These are phyloP conservation scores for Neoboletus brunneissimus DNA, from an alignment of 768 basidiomycete genomes.

Conservation along the genomic window DNA sequence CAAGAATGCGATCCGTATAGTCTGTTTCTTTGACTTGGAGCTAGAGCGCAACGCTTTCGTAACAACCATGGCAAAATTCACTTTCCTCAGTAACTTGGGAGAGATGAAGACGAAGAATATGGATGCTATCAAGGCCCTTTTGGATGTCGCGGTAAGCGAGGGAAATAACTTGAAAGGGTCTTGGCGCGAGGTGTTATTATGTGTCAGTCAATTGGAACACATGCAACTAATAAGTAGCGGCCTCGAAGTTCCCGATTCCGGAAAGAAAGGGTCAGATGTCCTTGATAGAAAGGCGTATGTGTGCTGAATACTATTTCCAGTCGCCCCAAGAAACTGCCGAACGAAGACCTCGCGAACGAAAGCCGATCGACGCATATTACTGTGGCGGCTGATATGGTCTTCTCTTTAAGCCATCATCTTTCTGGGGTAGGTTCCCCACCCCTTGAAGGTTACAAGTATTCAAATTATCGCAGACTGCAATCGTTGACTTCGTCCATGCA, in stretches of 20 bases:
- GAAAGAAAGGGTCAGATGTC: conserved; percentile 70
- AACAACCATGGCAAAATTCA: conserved; percentile 93
- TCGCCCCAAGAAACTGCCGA: conserved; percentile 59
- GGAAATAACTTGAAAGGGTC: conserved; percentile 94
- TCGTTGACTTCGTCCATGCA: conserved; percentile 96
- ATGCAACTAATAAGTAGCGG: conserved; percentile 97
- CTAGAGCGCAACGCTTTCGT: conserved; percentile 98
- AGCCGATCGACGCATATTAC: conserved; percentile 97
- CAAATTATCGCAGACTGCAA: conserved; percentile 66
- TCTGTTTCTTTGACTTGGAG: conserved; percentile 96
- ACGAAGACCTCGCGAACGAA: conserved; percentile 95
- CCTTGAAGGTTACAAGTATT: conserved; percentile 2
- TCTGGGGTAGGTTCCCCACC: conserved; percentile 76
- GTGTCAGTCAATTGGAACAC: conserved; percentile 96
- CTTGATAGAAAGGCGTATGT: neutral
- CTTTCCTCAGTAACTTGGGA: conserved; percentile 94
- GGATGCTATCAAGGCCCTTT: conserved; percentile 93
- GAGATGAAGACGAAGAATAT: conserved; percentile 99
- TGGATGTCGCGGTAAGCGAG: conserved; percentile 95
- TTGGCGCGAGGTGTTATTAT: conserved; percentile 95
- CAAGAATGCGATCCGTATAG: conserved; percentile 94
- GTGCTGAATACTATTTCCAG: conserved; percentile 22
- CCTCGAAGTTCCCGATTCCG: conserved; percentile 75
- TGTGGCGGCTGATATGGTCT: conserved; percentile 98
- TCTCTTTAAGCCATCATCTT: conserved; percentile 91